Conservation (phyloP, 2,329 filamentous ascomycete species). For the Davidsoniella eucalypti region DNA sequence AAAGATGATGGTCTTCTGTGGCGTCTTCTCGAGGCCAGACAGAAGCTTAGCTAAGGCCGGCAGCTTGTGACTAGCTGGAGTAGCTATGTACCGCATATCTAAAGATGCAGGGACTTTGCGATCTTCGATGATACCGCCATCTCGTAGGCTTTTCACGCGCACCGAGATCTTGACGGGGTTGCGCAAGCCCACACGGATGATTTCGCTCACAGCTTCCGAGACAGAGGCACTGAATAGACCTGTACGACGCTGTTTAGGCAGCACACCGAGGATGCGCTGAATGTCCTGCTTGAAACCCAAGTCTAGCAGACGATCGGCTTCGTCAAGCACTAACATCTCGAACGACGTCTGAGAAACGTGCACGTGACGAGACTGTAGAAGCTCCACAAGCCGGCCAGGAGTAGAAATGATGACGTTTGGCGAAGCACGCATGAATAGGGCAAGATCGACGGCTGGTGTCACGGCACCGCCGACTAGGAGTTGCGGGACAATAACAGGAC, state of each 20-base stretch:
- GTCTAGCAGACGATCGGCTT: constrained; percentile 84
- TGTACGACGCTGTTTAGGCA: constrained; percentile 87
- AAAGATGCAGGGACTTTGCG: constrained; percentile 80
- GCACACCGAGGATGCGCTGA: constrained; percentile 62
- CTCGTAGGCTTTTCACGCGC: constrained; percentile 62
- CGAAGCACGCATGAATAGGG: constrained; percentile 64
- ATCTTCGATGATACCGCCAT: constrained; percentile 53
- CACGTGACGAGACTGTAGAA: constrained; percentile 73
- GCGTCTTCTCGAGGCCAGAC: constrained; percentile 49
- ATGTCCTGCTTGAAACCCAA: constrained; percentile 87
- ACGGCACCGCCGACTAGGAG: constrained; percentile 67
- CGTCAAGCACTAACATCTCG: constrained; percentile 81
- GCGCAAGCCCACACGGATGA: constrained; percentile 77
- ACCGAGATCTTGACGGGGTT: constrained; percentile 94
- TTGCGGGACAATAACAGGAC: constrained; percentile 58
- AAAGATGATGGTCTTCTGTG: constrained; percentile 79
- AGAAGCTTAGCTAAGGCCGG: constrained; percentile 58
- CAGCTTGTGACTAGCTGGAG: constrained; percentile 64
- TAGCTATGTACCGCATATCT: constrained; percentile 73
- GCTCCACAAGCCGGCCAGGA: constrained; percentile 73
- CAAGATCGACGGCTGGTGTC: constrained; percentile 73
- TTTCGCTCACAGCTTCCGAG: constrained; percentile 85
- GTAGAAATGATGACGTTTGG: constrained; percentile 85
- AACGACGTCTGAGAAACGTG: constrained; percentile 80
- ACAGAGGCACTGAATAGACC: constrained; percentile 91